phyloP scores from a whole-genome alignment of 2,329 filamentous ascomycete species.

The Aspergillus flavus region DNA sequence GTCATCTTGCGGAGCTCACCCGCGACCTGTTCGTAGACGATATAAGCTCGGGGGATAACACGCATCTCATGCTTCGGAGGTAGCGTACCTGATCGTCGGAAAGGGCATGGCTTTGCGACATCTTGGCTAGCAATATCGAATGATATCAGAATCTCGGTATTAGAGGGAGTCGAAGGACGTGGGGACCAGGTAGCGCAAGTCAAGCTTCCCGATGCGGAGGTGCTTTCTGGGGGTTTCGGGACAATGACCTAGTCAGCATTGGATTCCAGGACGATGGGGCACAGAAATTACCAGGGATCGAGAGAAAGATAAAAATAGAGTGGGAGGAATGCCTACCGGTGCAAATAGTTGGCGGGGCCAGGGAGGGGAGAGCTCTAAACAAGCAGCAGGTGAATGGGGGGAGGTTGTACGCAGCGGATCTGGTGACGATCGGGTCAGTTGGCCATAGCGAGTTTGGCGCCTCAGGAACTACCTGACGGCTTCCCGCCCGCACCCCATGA shows the following conservation, averaged over 20 bases:
- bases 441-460: conserved; percentile 1
- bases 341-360: neutral
- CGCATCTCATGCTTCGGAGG: neutral
- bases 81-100: conserved; percentile 88
- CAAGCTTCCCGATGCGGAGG: conserved; percentile 25
- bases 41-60: conserved; percentile 25
- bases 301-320: neutral
- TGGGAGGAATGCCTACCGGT: neutral
- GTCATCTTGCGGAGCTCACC: conserved; percentile 99
- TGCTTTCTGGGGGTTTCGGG: conserved; percentile 14
- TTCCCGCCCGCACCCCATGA: conserved; percentile 9
- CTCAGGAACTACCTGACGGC: conserved; percentile 5
- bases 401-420: conserved; percentile 16
- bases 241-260: conserved; percentile 20
- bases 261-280: neutral
- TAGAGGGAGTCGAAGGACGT: conserved; percentile 13
- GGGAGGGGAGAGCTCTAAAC: conserved; percentile 4
- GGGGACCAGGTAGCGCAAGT: conserved; percentile 17
- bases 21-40: conserved; percentile 67
- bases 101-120: conserved; percentile 92
- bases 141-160: conserved; percentile 12
- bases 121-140: conserved; percentile 55
- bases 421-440: conserved; percentile 19
- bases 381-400: conserved; percentile 6
- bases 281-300: neutral